These are phyloP conservation scores for Fusarium papillatum DNA, from an alignment of 2,329 filamentous ascomycete genomes.

Conservation along the genomic window DNA sequence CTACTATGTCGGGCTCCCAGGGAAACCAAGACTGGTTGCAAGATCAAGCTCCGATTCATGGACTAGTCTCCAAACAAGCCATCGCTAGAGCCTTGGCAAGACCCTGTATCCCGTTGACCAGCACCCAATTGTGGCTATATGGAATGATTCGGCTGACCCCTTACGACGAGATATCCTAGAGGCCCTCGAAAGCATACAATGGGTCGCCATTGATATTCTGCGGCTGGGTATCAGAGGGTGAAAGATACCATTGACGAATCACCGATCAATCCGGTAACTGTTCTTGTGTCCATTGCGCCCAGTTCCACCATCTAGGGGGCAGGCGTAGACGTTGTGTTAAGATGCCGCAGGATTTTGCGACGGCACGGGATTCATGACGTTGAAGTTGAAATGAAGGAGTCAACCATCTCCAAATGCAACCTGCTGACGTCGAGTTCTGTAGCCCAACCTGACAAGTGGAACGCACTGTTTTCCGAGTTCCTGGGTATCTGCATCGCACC, in stretches of 20 bases:
- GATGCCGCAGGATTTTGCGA: neutral
- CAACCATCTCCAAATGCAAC: neutral
- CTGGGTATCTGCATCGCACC: neutral
- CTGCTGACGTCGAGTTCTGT: neutral
- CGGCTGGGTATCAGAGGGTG: neutral
- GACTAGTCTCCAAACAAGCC: neutral
- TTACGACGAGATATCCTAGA: neutral
- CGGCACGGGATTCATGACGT: neutral
- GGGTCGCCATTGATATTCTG: constrained; percentile 1
- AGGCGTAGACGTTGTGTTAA: neutral
- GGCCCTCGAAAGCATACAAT: neutral
- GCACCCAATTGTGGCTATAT: neutral
- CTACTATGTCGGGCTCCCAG: neutral
- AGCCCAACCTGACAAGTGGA: neutral
- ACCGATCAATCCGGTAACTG: neutral
- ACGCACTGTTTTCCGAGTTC: neutral
- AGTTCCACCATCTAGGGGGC: neutral
- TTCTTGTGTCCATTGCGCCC: neutral
- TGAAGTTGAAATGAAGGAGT: constrained; percentile 8
- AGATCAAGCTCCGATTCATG: neutral
- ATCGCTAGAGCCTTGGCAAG: too few species aligned
- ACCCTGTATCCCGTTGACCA: neutral
- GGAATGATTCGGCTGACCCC: neutral
- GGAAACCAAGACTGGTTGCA: neutral
- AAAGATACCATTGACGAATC: neutral